These are phyloP conservation scores for Wickerhamomyces chaumierensis DNA, from an alignment of 805 yeast species.

Conservation along the genomic window DNA sequence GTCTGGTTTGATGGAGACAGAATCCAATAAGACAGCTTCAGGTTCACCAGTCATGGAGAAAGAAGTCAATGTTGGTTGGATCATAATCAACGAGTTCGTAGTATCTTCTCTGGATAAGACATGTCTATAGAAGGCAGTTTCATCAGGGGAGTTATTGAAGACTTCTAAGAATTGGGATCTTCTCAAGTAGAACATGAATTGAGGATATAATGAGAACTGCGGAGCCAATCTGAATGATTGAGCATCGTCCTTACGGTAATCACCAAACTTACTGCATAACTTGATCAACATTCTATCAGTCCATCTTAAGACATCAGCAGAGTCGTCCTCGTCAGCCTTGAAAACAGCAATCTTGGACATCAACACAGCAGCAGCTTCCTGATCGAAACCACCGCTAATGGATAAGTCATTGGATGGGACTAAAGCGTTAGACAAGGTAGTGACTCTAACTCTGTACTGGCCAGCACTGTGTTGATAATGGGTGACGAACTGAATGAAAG, in stretches of 20 bases:
- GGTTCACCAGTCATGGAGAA: slow-evolving; percentile 76
- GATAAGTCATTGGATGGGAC: slow-evolving; percentile 38
- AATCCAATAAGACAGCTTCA: slow-evolving; percentile 47
- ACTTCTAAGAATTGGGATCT: slow-evolving; percentile 56
- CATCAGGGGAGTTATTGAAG: slow-evolving; percentile 65
- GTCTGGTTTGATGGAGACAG: slow-evolving; percentile 46
- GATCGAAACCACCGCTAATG: slow-evolving; percentile 45
- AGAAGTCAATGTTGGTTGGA: slow-evolving; percentile 56
- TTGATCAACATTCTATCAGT: slow-evolving; percentile 37
- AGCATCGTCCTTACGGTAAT: slow-evolving; percentile 34
- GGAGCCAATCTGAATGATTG: slow-evolving; percentile 39
- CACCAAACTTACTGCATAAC: slow-evolving; percentile 34
- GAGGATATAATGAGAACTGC: slow-evolving; percentile 46
- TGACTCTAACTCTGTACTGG: slow-evolving; percentile 45
- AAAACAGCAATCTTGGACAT: slow-evolving; percentile 42
- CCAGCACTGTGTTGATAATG: slow-evolving; percentile 55
- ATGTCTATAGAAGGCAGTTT: slow-evolving; percentile 54
- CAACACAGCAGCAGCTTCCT: slow-evolving; percentile 57
- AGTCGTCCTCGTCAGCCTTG: slow-evolving; percentile 21
- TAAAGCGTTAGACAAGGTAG: slow-evolving; percentile 56
- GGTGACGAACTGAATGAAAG: slow-evolving; percentile 40
- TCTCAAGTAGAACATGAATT: slow-evolving; percentile 55
- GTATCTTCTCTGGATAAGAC: slow-evolving; percentile 52
- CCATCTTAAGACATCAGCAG: slow-evolving; percentile 34
- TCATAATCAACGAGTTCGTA: slow-evolving; percentile 50